Base-by-base conservation (phyloP, 2,329 filamentous ascomycete species). In the Pseudonectria foliicola region DNA sequence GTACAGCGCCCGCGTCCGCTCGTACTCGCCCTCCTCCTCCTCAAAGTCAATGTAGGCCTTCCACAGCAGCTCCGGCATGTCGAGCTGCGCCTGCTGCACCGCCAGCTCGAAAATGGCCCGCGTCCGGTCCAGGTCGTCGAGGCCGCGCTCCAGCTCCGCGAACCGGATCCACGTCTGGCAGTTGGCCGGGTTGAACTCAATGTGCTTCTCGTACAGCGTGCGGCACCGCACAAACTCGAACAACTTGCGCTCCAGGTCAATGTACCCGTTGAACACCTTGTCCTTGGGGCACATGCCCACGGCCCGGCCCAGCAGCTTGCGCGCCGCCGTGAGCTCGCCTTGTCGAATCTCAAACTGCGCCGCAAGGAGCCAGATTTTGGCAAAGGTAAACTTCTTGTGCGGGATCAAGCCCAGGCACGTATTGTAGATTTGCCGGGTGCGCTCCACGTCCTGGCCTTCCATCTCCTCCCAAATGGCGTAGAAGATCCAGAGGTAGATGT, bases 21-120 rank as follows among this genome's bases (percentile, higher is more conserved):
- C 86, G 60, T 90, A 95, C 60, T 95, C 87, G 53, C 81, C 85
- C 60, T 95, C 87, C 52, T 94, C 87, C 56, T 96, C 90, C 63
- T 98, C 92, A 55, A 96, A 96, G 61, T 98, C 92, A 50, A 98
- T 96, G 61, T 95, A 98, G 2, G 88, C 80, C 65, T 96, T 96
- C 92, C 92, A 98, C 2, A 96, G 70, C 33, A 96, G 70, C 64
- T 98, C 92, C 0, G 92, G 92, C 92, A 98, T 98, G 60, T 98
- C 92, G 11, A 98, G 71, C 23, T 80, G 75, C 2, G 81, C 73
- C 59, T 96, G 89, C 31, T 76, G 71, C 41, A 95, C 82, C 3
- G 86, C 90, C 18, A 96, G 71, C 62, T 96, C 90, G 56, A 88
- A 96, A 49, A 98, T 95, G 29, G 84, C 89, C 28, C 92, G 75